Conservation (phyloP, 2,329 filamentous ascomycete genomes). For the Aspergillus niger region DNA sequence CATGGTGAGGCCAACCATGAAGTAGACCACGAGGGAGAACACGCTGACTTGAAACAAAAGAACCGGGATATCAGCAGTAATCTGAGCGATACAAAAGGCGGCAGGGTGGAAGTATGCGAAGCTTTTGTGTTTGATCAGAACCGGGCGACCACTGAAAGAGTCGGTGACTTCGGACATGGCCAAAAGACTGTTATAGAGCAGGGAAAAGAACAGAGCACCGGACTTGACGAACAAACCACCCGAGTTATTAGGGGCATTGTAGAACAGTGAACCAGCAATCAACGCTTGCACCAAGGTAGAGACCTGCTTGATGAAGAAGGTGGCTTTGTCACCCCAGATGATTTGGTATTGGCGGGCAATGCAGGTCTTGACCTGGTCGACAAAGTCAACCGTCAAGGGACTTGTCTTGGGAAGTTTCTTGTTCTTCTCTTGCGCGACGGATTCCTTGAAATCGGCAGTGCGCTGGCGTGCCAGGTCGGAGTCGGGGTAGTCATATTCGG, state of each 20-base stretch:
- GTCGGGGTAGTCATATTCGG: slow-evolving; percentile 60
- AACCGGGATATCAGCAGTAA: slow-evolving; percentile 55
- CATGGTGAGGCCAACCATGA: slow-evolving; percentile 61
- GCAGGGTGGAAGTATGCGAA: slow-evolving; percentile 61
- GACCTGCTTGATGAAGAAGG: slow-evolving; percentile 64
- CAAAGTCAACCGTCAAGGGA: slow-evolving; percentile 59
- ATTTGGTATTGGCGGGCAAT: slow-evolving; percentile 66
- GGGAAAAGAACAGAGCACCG: slow-evolving; percentile 65
- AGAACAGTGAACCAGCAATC: slow-evolving; percentile 68
- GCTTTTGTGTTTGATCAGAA: slow-evolving; percentile 60
- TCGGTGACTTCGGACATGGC: slow-evolving; percentile 68
- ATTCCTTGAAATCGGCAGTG: slow-evolving; percentile 58
- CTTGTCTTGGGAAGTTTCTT: slow-evolving; percentile 57
- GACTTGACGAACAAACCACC: slow-evolving; percentile 65
- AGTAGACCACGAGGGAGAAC: slow-evolving; percentile 64
- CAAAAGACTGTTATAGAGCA: slow-evolving; percentile 64
- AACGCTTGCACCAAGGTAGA: slow-evolving; percentile 62
- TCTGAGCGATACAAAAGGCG: slow-evolving; percentile 47
- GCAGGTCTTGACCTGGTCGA: slow-evolving; percentile 58
- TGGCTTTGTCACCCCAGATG: slow-evolving; percentile 64
- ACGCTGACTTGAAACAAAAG: slow-evolving; percentile 61
- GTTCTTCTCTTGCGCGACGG: slow-evolving; percentile 58
- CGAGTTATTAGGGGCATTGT: slow-evolving; percentile 60
- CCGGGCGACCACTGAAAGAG: slow-evolving; percentile 61
- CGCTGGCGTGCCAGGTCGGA: slow-evolving; percentile 51